Base-by-base conservation (phyloP, 306 rosid genomes). In the Cucurbita argyrosperma region DNA sequence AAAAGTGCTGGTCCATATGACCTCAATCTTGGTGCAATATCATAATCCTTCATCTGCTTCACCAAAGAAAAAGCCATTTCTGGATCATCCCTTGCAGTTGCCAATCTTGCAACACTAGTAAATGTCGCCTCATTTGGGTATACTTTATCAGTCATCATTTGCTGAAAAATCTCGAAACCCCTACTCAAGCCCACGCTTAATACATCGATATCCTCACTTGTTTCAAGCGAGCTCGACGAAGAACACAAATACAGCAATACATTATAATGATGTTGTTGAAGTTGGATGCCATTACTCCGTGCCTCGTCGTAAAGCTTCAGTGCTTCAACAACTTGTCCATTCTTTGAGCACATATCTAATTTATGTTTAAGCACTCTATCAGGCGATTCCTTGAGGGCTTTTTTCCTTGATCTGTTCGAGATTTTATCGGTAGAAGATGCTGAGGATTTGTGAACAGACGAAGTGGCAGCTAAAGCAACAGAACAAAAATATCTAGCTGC, bases 31-130 rank as follows among this genome's bases (percentile, higher is more conserved):
- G 96, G 97, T 0, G 53, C 72, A 63, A 91, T 83, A 5, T 80
- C 89, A 11, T 63, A 78, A 71, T 47, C 76, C 71, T 88, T 88
- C 98, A 94, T 90, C 72, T 79, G 88, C 84, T 81, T 88, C 45
- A 89, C 85, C 81, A 91, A 79, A 63, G 83, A 88, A 71, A 91
- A 95, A 26, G 97, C 99, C 96, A 87, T 91, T 18, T 89, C 88
- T 0, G 96, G 96, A 42, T 91, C 96, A 39, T 85, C 89, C 76
- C 59, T 88, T 10, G 83, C 92, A 55, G 86, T 87, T 2, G 96
- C 90, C 18, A 89, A 80, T 83, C 99, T 89, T 9, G 99, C 97
- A 3, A 86, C 91, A 53, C 82, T 89, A 2, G 99, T 95, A 64
- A 89, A 91, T 0, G 92, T 87, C 6, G 96, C 92, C 75, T 95